These are phyloP conservation scores for Sarocladiaceae sp. DNA, from an alignment of 2,329 filamentous ascomycete species.

Conservation along the genomic window DNA sequence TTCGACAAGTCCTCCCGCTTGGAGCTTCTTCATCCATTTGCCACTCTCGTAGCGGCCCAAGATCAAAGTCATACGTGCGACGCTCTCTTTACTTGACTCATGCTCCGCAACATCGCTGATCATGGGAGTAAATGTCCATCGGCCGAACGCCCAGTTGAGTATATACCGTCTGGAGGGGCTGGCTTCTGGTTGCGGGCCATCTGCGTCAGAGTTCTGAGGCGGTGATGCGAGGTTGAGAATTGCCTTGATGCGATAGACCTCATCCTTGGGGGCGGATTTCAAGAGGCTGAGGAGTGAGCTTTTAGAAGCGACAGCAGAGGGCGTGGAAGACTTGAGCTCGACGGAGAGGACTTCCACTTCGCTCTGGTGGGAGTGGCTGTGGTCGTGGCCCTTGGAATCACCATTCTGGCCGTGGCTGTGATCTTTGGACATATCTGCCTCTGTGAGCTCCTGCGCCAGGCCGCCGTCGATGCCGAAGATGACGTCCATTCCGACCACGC, in stretches of 20 bases:
- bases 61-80: conserved; percentile 71
- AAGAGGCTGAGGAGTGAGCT: conserved; percentile 66
- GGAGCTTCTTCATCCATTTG: conserved; percentile 73
- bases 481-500: conserved; percentile 72
- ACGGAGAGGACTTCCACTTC: conserved; percentile 91
- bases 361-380: conserved; percentile 59
- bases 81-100: conserved; percentile 48
- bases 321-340: conserved; percentile 47
- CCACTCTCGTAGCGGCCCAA: conserved; percentile 68
- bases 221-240: conserved; percentile 44
- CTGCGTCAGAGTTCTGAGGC: conserved; percentile 48
- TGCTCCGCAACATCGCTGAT: conserved; percentile 41
- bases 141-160: conserved; percentile 95
- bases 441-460: conserved; percentile 55
- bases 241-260: conserved; percentile 92
- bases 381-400: conserved; percentile 33
- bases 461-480: conserved; percentile 86
- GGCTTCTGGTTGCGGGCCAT: conserved; percentile 29
- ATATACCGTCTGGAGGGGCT: conserved; percentile 61
- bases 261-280: conserved; percentile 76
- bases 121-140: conserved; percentile 81
- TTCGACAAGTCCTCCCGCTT: conserved; percentile 50
- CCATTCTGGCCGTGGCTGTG: conserved; percentile 23
- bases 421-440: conserved; percentile 27
- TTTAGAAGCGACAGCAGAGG: conserved; percentile 41